Evolutionary conservation across 805 yeast species (phyloP).

Genomic region (Candida succiphila): DNA sequence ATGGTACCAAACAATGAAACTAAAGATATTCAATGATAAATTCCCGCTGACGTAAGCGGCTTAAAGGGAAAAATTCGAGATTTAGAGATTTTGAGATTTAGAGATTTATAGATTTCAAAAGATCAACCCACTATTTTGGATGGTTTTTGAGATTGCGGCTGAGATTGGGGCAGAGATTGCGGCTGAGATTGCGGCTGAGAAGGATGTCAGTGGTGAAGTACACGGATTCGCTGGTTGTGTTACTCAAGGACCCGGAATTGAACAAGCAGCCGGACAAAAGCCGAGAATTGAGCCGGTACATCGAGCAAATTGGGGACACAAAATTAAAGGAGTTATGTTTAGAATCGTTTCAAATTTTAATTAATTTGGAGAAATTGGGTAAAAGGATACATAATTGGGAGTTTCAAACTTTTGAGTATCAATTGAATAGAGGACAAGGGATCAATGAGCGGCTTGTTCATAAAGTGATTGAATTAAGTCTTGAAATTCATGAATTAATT

Average conservation of each 20-base stretch:
- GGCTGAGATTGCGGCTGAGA: too few species aligned
- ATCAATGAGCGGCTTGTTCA: conserved; percentile 11
- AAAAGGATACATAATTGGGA: conserved; percentile 43
- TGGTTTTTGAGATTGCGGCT: too few species aligned
- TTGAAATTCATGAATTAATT: conserved; percentile 33
- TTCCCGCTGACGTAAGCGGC: too few species aligned
- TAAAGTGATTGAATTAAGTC: conserved; percentile 39
- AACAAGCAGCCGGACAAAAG: conserved; percentile 30
- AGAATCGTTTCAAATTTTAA: conserved; percentile 33
- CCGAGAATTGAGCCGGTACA: conserved; percentile 27
- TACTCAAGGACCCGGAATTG: conserved; percentile 39
- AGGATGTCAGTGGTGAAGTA: conserved; percentile 14
- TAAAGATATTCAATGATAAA: conserved; percentile 24
- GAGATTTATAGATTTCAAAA: too few species aligned
- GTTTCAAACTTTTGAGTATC: conserved; percentile 40
- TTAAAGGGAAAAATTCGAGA: too few species aligned
- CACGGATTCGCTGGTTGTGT: conserved; percentile 36
- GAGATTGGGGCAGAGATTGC: too few species aligned
- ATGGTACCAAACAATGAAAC: conserved; percentile 51
- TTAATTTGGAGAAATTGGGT: conserved; percentile 40
- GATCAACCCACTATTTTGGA: too few species aligned
- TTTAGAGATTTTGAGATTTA: too few species aligned
- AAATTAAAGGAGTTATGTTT: conserved; percentile 39
- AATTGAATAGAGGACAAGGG: conserved; percentile 22
- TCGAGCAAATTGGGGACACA: conserved; percentile 33